Conservation (phyloP, 1,284 basidiomycete genomes). For the Cystobasidium pallidum region DNA sequence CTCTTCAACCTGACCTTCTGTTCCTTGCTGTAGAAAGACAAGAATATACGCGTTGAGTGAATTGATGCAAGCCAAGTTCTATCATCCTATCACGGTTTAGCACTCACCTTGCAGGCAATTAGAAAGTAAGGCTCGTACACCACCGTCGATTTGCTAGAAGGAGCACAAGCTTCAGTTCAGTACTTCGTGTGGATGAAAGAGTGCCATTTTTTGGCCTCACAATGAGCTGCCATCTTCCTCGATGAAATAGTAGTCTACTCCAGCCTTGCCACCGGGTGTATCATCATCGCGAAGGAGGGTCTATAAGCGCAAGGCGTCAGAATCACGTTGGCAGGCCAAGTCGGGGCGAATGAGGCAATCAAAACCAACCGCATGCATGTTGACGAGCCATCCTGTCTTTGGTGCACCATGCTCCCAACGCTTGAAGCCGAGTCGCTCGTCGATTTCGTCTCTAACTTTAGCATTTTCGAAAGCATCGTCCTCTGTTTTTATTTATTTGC, state of each 20-base stretch:
- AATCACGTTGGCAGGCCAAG: too few species aligned
- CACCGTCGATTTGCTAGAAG: conserved; percentile 72
- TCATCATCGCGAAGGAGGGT: conserved; percentile 83
- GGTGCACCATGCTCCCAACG: conserved; percentile 63
- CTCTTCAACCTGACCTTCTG: conserved; percentile 90
- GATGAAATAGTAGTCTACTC: conserved; percentile 97
- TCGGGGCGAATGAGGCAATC: neutral
- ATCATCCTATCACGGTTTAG: too few species aligned
- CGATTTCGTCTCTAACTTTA: conserved; percentile 77
- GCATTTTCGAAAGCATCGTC: conserved; percentile 82
- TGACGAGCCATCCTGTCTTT: conserved; percentile 86
- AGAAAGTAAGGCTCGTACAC: conserved; percentile 94
- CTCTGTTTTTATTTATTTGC: too few species aligned
- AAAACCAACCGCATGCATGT: conserved; percentile 91
- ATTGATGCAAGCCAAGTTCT: too few species aligned
- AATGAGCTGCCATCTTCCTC: conserved; percentile 96
- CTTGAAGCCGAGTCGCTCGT: conserved; percentile 88
- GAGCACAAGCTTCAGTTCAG: neutral
- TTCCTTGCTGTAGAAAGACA: conserved; percentile 66
- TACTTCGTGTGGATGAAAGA: too few species aligned
- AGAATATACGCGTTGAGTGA: neutral
- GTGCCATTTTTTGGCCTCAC: too few species aligned
- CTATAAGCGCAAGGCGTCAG: too few species aligned
- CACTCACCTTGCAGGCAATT: conserved; percentile 80
- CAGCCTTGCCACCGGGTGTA: conserved; percentile 77